phyloP scores from a whole-genome alignment of 164 flowering plant genomes.

The Kingdonia uniflora region DNA sequence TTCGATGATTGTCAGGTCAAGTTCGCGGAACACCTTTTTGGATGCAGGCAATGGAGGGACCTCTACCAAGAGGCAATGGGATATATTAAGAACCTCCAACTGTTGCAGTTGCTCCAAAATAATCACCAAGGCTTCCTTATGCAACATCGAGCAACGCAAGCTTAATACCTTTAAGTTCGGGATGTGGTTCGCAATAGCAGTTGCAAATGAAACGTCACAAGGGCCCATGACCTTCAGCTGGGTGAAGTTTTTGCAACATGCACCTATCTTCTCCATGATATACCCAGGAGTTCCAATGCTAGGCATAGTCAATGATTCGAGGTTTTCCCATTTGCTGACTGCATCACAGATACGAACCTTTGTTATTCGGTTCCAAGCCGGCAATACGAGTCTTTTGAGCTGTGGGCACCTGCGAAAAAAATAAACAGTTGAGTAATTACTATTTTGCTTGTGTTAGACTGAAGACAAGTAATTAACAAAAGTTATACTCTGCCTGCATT shows the following conservation, averaged over 20 bases:
- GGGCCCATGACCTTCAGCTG: constrained; percentile 6
- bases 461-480: no score
- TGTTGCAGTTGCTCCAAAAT: constrained; percentile 3
- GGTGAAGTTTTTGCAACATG: constrained; percentile 2
- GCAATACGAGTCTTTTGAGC: constrained; percentile 1
- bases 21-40: not conserved
- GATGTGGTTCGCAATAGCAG: not conserved
- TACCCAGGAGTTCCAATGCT: constrained; percentile 2
- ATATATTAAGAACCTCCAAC: not conserved
- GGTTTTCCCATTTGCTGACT: constrained; percentile 5
- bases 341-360: constrained; percentile 1
- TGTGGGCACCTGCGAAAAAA: constrained; percentile 2
- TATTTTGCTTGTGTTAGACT: no score
- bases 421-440: no score
- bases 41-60: not conserved
- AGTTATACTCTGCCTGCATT: no score
- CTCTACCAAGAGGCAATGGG: constrained; percentile 1
- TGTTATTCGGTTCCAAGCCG: constrained; percentile 1
- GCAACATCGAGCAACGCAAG: constrained; percentile 2
- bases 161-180: constrained; percentile 2
- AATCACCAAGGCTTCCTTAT: constrained; percentile 1
- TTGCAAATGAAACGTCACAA: not conserved
- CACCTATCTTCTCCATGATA: not conserved
- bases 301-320: constrained; percentile 3
- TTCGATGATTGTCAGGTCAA: not conserved